Conservation (phyloP, 345 rosid species). For the Eucalyptus decipiens region DNA sequence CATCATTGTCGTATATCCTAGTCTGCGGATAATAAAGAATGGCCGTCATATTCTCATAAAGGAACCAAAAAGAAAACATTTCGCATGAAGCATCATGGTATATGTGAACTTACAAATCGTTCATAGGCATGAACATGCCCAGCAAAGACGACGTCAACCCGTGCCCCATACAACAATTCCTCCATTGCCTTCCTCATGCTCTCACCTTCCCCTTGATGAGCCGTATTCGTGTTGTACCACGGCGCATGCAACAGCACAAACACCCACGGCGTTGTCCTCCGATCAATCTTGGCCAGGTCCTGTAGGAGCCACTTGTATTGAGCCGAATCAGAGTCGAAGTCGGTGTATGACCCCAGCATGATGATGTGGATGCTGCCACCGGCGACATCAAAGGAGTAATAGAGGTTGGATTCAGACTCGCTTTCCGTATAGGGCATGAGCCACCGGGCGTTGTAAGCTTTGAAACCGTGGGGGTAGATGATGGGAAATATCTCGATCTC, state of each 20-base stretch:
- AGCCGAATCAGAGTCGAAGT: constrained; percentile 36
- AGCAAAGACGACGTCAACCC: constrained; percentile 73
- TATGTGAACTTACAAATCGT: constrained; percentile 58
- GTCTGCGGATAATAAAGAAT: constrained; percentile 18
- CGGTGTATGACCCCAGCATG: constrained; percentile 73
- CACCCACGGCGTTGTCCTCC: constrained; percentile 78
- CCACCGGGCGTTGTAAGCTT: constrained; percentile 79
- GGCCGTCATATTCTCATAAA: not conserved
- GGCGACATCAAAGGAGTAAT: constrained; percentile 74
- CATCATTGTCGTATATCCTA: constrained; percentile 54
- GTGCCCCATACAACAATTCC: constrained; percentile 40
- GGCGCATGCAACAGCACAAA: constrained; percentile 72
- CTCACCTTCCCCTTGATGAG: constrained; percentile 92
- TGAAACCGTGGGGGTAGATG: constrained; percentile 52
- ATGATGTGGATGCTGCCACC: constrained; percentile 41
- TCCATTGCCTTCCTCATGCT: constrained; percentile 80
- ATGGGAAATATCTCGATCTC: constrained; percentile 69
- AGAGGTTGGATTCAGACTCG: constrained; percentile 64
- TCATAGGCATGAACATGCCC: constrained; percentile 96
- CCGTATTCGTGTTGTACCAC: constrained; percentile 80
- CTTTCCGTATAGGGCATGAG: constrained; percentile 71
- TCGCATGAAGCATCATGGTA: not conserved
- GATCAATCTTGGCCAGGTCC: constrained; percentile 47
- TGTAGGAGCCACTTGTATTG: constrained; percentile 67
- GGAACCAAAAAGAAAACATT: not conserved